Conservation (phyloP, 2,329 filamentous ascomycete genomes). For the Exophiala sp. region DNA sequence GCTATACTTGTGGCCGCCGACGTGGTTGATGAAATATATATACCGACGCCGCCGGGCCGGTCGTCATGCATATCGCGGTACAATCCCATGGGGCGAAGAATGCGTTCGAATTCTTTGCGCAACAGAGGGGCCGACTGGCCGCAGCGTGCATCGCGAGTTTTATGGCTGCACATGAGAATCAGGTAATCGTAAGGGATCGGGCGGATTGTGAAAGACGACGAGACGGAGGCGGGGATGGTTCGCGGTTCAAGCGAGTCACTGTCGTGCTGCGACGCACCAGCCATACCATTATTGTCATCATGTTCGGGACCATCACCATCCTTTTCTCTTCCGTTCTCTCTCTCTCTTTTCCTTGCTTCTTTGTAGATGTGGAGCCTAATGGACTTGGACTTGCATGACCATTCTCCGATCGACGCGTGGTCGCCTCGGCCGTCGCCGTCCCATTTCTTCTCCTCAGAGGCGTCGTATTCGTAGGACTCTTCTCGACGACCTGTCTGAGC, state of each 20-base stretch:
- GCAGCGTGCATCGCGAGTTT: conserved; percentile 81
- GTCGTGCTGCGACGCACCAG: conserved; percentile 5
- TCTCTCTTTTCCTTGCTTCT: neutral
- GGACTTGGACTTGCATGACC: too few species aligned
- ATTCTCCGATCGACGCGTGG: too few species aligned
- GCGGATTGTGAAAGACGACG: conserved; percentile 34
- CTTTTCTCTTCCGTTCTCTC: neutral
- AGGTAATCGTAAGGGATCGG: conserved; percentile 73
- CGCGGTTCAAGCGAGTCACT: conserved; percentile 8
- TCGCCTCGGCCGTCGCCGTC: too few species aligned
- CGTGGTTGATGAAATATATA: conserved; percentile 79
- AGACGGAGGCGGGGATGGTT: conserved; percentile 8
- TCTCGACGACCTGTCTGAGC: conserved; percentile 23
- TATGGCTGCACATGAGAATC: conserved; percentile 83
- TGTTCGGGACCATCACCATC: neutral
- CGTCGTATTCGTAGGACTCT: conserved; percentile 18
- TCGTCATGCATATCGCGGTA: conserved; percentile 84
- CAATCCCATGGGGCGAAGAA: conserved; percentile 75
- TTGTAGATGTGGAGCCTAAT: too few species aligned
- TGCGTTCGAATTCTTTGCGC: conserved; percentile 80
- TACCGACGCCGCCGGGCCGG: conserved; percentile 81
- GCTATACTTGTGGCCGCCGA: conserved; percentile 92
- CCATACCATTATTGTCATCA: neutral
- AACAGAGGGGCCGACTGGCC: conserved; percentile 87
- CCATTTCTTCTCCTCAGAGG: too few species aligned